Evolutionary conservation across 2,329 filamentous ascomycete species (phyloP), one percentile per base, ranked within the genome.

Genomic region (Didymosphaeria variabile): DNA sequence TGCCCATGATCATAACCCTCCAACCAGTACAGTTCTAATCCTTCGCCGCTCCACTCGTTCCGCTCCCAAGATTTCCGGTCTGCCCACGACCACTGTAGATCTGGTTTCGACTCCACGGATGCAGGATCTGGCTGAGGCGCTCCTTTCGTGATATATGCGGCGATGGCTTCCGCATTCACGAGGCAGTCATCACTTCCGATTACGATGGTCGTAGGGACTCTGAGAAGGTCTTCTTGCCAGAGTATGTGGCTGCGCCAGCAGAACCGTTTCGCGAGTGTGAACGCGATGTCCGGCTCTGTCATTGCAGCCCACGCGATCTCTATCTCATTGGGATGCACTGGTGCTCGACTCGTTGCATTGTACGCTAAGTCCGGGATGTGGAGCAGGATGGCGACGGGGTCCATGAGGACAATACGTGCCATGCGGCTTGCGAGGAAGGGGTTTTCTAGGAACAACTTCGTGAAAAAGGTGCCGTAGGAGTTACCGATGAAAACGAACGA

Each of bases 161-260:
- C 83, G 12, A 91, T 85, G 1, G 80, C 80, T 21, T 77, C 70
- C 0, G 86, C 85, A 68, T 89, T 81, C 15, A 90, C 85, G 63
- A 91, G 89, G 52, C 90, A 76, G 75, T 90, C 88, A 55, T 80
- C 79, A 19, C 83, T 85, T 9, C 84, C 81, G 38, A 91, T 77
- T 58, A 80, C 84, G 0, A 89, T 85, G 0, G 85, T 86, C n/a
- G 86, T 82, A n/a, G 68, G 55, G 60, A 77, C 70, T 66, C 72
- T 55, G 58, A 74, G 62, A 49, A 90, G 75, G 63, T 90, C 86
- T 58, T 90, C 86, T 62, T 85, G 86, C 88, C 89, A 91, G 12
- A 90, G 75, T 54, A 89, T 85, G 65, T 88, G 90, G 65, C 90
- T 84, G 47, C 82, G 83, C 89, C 89, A 91, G 75, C 90, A 90